These are phyloP conservation scores for Rutstroemia sydowiana DNA, from an alignment of 2,329 filamentous ascomycete species.

Conservation along the genomic window DNA sequence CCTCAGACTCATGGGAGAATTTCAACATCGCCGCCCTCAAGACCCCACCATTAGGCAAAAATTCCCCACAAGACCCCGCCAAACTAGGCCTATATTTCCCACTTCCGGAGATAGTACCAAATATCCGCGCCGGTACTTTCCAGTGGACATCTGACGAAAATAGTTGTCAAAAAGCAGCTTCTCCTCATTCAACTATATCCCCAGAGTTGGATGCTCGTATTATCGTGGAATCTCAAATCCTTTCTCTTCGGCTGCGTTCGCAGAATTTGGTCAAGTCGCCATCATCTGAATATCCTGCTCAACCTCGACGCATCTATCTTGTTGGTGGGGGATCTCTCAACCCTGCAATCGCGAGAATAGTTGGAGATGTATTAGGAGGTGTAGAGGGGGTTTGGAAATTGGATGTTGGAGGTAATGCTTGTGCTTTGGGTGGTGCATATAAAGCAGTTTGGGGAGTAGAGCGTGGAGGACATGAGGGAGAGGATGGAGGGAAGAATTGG, in stretches of 20 bases:
- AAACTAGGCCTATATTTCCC: slow-evolving; percentile 93
- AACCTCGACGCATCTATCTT: slow-evolving; percentile 85
- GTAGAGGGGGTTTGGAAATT: slow-evolving; percentile 86
- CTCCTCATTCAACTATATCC: slow-evolving; percentile 43
- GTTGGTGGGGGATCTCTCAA: slow-evolving; percentile 90
- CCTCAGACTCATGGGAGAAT: slow-evolving; percentile 59
- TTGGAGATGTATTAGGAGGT: slow-evolving; percentile 83
- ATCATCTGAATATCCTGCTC: slow-evolving; percentile 49
- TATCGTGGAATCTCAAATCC: slow-evolving; percentile 91
- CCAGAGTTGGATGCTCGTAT: slow-evolving; percentile 67
- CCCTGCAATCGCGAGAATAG: slow-evolving; percentile 75
- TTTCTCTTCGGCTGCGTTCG: slow-evolving; percentile 82
- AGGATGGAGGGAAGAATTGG: neutral
- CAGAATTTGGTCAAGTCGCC: slow-evolving; percentile 62
- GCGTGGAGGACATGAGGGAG: slow-evolving; percentile 34
- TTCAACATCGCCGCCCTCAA: slow-evolving; percentile 71
- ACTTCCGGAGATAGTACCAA: slow-evolving; percentile 91
- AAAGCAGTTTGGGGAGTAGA: slow-evolving; percentile 93
- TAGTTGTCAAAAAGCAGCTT: slow-evolving; percentile 35
- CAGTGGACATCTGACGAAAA: slow-evolving; percentile 54
- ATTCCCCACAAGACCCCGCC: slow-evolving; percentile 48
- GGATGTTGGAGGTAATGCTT: slow-evolving; percentile 91
- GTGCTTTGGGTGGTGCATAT: slow-evolving; percentile 87
- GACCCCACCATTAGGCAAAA: slow-evolving; percentile 62
- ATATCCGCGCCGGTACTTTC: slow-evolving; percentile 80